These are phyloP conservation scores for Colletotrichum chlorophyti DNA, from an alignment of 2,329 filamentous ascomycete genomes.

Conservation along the genomic window DNA sequence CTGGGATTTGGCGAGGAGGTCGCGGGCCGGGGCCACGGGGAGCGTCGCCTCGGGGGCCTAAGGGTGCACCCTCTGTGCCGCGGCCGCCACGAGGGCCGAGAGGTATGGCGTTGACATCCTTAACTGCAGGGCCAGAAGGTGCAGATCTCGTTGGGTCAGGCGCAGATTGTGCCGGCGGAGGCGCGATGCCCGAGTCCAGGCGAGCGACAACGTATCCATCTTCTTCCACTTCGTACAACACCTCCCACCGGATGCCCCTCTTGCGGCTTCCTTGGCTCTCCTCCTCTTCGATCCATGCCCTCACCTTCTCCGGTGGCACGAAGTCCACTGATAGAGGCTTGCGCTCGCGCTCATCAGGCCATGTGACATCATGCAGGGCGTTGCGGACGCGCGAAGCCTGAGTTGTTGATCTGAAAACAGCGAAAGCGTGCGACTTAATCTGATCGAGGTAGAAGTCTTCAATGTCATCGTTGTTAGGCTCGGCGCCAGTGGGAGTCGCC, in stretches of 20 bases:
- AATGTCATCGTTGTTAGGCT: slow-evolving; percentile 62
- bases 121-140: slow-evolving; percentile 30
- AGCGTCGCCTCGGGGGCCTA: slow-evolving; percentile 48
- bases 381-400: slow-evolving; percentile 80
- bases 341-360: slow-evolving; percentile 86
- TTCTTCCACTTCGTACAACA: slow-evolving; percentile 68
- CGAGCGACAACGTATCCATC: slow-evolving; percentile 61
- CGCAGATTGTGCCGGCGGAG: slow-evolving; percentile 16
- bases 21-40: slow-evolving; percentile 36
- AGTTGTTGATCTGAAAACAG: slow-evolving; percentile 70
- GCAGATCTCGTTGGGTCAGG: slow-evolving; percentile 11
- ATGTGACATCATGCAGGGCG: slow-evolving; percentile 78
- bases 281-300: slow-evolving; percentile 77
- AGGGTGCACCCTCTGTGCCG: slow-evolving; percentile 32
- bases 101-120: slow-evolving; percentile 42
- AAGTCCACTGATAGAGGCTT: slow-evolving; percentile 91
- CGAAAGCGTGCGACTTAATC: slow-evolving; percentile 88
- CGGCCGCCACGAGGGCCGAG: slow-evolving; percentile 38
- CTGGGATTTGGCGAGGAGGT: slow-evolving; percentile 21
- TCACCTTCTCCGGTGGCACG: slow-evolving; percentile 76
- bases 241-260: slow-evolving; percentile 69
- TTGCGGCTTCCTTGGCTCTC: slow-evolving; percentile 52
- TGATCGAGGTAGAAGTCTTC: slow-evolving; percentile 79
- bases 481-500: slow-evolving; percentile 63
- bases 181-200: slow-evolving; percentile 45